Percentiles rank a stretch among this genome's conserved stretches.
Conservation (phyloP, 345 rosid genomes). For the Gynandropsis gynandra region DNA sequence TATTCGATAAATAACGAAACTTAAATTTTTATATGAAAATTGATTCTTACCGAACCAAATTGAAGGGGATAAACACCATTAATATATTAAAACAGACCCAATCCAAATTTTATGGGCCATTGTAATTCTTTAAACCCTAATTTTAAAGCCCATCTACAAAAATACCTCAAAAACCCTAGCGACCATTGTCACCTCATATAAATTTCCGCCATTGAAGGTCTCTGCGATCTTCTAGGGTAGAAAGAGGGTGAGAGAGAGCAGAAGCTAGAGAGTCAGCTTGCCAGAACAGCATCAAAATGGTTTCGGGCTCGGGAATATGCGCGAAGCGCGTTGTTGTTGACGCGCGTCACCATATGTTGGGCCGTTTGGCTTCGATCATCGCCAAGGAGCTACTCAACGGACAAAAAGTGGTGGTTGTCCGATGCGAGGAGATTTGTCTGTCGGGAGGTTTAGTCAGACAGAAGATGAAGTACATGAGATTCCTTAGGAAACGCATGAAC, state of each 20-base stretch:
- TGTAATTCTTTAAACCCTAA: too few relatives aligned
- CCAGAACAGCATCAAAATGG: conserved; percentile 31
- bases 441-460: conserved; percentile 80
- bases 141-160: too few relatives aligned
- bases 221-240: background rate
- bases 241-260: background rate
- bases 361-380: conserved; percentile 52
- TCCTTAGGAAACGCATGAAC: conserved; percentile 87
- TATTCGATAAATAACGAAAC: too few relatives aligned
- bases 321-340: conserved; percentile 68
- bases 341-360: conserved; percentile 79
- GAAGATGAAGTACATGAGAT: conserved; percentile 90
- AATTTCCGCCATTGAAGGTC: conserved; percentile 13
- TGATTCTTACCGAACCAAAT: too few relatives aligned
- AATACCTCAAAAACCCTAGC: conserved; percentile 16
- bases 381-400: conserved; percentile 88
- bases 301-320: conserved; percentile 74
- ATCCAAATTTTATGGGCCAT: too few relatives aligned
- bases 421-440: conserved; percentile 87
- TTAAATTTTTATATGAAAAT: too few relatives aligned
- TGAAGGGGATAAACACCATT: too few relatives aligned
- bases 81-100: too few relatives aligned
- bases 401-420: conserved; percentile 65
- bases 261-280: conserved; percentile 4
- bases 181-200: conserved; percentile 8